Evolutionary conservation across 495 filamentous ascomycete genomes (phyloP).

Genomic region (Wilcoxina mikolae): DNA sequence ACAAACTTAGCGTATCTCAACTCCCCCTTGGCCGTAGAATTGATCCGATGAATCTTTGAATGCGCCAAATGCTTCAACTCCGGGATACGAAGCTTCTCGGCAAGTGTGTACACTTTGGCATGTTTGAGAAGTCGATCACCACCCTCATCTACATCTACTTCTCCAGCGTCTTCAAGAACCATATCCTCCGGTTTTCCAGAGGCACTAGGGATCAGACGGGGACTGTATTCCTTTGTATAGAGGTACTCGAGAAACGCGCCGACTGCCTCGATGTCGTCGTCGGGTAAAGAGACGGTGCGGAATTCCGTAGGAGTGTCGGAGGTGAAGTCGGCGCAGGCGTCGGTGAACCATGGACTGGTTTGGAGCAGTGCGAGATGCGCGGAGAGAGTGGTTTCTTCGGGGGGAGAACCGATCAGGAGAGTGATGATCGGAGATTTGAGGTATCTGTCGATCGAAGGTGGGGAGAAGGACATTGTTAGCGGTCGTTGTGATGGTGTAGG

Average conservation of each 20-base stretch:
- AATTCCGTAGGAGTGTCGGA: conserved; percentile 41
- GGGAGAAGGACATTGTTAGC: neutral
- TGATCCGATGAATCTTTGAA: conserved; percentile 77
- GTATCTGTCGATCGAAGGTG: conserved; percentile 35
- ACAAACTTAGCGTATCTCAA: conserved; percentile 82
- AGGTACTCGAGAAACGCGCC: conserved; percentile 82
- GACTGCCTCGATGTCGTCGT: conserved; percentile 65
- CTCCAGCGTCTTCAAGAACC: conserved; percentile 24
- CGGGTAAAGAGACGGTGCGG: conserved; percentile 51
- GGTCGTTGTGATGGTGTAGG: neutral
- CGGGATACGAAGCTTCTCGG: conserved; percentile 59
- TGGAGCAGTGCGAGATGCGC: conserved; percentile 68
- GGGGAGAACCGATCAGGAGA: conserved; percentile 52
- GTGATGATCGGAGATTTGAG: conserved; percentile 69
- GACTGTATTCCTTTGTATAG: conserved; percentile 85
- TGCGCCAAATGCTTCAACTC: conserved; percentile 64
- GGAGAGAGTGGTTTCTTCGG: conserved; percentile 45
- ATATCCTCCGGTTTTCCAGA: conserved; percentile 10
- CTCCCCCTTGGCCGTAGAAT: conserved; percentile 71
- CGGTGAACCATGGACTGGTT: conserved; percentile 59
- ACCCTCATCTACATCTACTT: conserved; percentile 52
- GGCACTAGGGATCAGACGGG: conserved; percentile 43
- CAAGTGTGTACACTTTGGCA: conserved; percentile 76
- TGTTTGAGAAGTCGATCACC: conserved; percentile 71
- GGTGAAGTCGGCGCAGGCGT: conserved; percentile 42